Percentiles rank a stretch among this genome's conserved stretches.
phyloP scores from a whole-genome alignment of 257 asterid genomes.

The Capsicum rhomboideum region DNA sequence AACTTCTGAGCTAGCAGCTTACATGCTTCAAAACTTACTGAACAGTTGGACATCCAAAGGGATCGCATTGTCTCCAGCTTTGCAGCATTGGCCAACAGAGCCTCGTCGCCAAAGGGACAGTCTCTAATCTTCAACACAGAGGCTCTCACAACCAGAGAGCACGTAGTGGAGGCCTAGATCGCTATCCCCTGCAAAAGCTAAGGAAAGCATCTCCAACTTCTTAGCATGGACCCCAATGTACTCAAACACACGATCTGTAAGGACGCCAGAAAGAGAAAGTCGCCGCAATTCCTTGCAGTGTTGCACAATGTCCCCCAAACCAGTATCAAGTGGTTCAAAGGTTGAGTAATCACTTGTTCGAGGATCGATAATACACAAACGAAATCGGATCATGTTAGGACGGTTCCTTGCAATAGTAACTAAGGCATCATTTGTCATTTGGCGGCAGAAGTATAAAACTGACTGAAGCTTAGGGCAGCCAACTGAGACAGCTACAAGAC shows the following conservation, averaged over 20 bases:
- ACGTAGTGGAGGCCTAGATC: background rate
- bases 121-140: background rate
- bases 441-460: slow-evolving; percentile 5
- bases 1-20: slow-evolving; percentile 12
- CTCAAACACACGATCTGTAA: slow-evolving; percentile 6
- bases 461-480: slow-evolving; percentile 8
- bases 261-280: slow-evolving; percentile 13
- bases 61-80: slow-evolving; percentile 14
- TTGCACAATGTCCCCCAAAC: slow-evolving; percentile 2
- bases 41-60: slow-evolving; percentile 19
- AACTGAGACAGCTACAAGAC: background rate
- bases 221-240: slow-evolving; percentile 14
- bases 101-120: slow-evolving; percentile 13
- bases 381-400: background rate
- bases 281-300: background rate
- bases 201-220: slow-evolving; percentile 11
- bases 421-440: slow-evolving; percentile 1
- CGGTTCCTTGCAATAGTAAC: background rate
- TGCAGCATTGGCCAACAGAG: slow-evolving; percentile 8
- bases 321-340: background rate
- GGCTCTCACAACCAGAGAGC: background rate
- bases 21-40: slow-evolving; percentile 13
- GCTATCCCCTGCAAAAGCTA: slow-evolving; percentile 13
- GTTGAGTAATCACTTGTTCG: background rate
- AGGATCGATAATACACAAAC: background rate